Percentiles rank a stretch among this genome's conserved stretches.
Conservation (phyloP, 176 grass and related monocot genomes). For the Oryza nivara region DNA sequence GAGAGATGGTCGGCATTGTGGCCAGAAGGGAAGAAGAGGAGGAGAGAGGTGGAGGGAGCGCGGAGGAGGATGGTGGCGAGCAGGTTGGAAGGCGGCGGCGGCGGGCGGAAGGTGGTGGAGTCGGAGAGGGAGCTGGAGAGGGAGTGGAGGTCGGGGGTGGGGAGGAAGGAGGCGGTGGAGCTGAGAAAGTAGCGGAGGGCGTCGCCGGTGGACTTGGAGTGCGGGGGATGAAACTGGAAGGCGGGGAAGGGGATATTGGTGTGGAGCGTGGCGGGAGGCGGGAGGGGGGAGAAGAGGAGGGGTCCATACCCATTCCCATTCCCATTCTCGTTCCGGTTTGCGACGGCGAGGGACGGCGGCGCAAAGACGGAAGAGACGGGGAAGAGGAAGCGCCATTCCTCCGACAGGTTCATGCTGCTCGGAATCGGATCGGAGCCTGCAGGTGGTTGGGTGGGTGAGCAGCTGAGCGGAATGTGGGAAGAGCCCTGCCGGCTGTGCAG, state of each 20-base stretch:
- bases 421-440: too few species aligned
- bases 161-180: conserved; percentile 24
- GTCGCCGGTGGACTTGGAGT: neutral
- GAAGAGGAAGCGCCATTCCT: too few species aligned
- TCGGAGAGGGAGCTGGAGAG: conserved; percentile 23
- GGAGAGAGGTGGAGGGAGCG: neutral
- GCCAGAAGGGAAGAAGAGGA: conserved; percentile 63
- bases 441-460: too few species aligned
- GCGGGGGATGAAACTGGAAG: neutral
- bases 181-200: conserved; percentile 39
- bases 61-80: conserved; percentile 12
- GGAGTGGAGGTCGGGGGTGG: neutral
- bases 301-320: too few species aligned
- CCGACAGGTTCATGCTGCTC: too few species aligned
- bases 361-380: too few species aligned
- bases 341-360: too few species aligned
- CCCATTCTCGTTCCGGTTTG: too few species aligned
- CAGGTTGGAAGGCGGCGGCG: conserved; percentile 49
- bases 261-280: conserved; percentile 4
- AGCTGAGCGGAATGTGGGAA: too few species aligned
- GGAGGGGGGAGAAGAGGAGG: conserved; percentile 4
- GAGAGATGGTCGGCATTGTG: conserved; percentile 55
- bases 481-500: too few species aligned
- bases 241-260: neutral
- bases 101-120: conserved; percentile 11